These are phyloP conservation scores for Prunus mira DNA, from an alignment of 306 rosid genomes.

Conservation along the genomic window DNA sequence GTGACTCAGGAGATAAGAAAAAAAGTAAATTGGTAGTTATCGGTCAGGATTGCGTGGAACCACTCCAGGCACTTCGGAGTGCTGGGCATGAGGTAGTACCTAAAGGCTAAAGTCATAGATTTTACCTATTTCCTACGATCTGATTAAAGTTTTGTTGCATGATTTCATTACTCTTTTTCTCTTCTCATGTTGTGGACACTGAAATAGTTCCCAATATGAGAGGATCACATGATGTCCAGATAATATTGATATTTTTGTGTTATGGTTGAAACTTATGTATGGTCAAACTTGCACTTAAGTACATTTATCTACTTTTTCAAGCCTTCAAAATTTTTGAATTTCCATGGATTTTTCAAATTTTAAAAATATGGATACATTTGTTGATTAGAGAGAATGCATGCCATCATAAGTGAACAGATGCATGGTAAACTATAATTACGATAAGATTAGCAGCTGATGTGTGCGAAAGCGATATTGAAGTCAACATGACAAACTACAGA, in stretches of 20 bases:
- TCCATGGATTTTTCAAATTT: not conserved
- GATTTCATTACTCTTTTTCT: not conserved
- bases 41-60: conserved; percentile 88
- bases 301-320: not conserved
- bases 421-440: not conserved
- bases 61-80: conserved; percentile 81
- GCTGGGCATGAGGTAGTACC: conserved; percentile 70
- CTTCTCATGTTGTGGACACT: not conserved
- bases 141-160: not conserved
- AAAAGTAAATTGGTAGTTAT: too few species aligned
- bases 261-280: not conserved
- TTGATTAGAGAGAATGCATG: not conserved
- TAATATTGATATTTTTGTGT: not conserved
- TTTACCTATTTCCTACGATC: not conserved
- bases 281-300: not conserved
- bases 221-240: not conserved
- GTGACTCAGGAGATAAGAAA: too few species aligned
- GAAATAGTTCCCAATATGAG: not conserved
- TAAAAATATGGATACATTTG: not conserved
- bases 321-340: not conserved
- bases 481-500: not conserved
- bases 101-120: conserved; percentile 6
- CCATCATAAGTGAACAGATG: not conserved
- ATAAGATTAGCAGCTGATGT: not conserved
- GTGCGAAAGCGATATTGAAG: not conserved